A percentile compares a stretch with the other conserved stretches of the same genome.
phyloP scores from a whole-genome alignment of 1,139 yeast species.

The Suhomyces ambrosiae region DNA sequence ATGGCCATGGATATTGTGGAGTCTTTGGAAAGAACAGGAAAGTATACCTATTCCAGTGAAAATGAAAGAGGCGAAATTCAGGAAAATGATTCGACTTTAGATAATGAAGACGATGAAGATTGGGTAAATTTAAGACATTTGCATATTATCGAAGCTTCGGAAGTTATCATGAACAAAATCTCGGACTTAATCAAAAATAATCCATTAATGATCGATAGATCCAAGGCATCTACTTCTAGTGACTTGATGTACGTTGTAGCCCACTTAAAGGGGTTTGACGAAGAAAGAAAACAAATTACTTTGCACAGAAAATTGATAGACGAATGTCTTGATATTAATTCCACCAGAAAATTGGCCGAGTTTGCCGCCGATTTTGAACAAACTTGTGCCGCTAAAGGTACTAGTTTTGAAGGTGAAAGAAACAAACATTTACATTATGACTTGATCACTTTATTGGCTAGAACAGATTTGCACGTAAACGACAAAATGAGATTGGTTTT shows the following conservation, averaged over 20 bases:
- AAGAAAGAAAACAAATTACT: constrained; percentile 61
- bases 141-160: constrained; percentile 79
- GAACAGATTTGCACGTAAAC: constrained; percentile 51
- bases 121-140: constrained; percentile 75
- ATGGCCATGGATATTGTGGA: constrained; percentile 79
- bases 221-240: constrained; percentile 59
- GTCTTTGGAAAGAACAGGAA: constrained; percentile 51
- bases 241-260: constrained; percentile 70
- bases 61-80: constrained; percentile 57
- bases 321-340: constrained; percentile 55
- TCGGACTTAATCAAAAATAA: constrained; percentile 71
- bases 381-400: constrained; percentile 72
- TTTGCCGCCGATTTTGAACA: constrained; percentile 73
- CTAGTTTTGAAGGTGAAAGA: constrained; percentile 68
- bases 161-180: constrained; percentile 59
- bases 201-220: constrained; percentile 67
- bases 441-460: constrained; percentile 58
- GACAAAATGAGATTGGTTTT: constrained; percentile 81
- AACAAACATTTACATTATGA: constrained; percentile 68
- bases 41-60: constrained; percentile 63
- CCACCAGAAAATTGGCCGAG: constrained; percentile 57
- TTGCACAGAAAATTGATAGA: constrained; percentile 64
- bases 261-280: constrained; percentile 66
- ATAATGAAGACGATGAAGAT: constrained; percentile 68
- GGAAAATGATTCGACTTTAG: constrained; percentile 44